Percentiles rank a stretch among this genome's conserved stretches.
These are phyloP conservation scores for Buddleja alternifolia DNA, from an alignment of 257 asterid species.

Conservation along the genomic window DNA sequence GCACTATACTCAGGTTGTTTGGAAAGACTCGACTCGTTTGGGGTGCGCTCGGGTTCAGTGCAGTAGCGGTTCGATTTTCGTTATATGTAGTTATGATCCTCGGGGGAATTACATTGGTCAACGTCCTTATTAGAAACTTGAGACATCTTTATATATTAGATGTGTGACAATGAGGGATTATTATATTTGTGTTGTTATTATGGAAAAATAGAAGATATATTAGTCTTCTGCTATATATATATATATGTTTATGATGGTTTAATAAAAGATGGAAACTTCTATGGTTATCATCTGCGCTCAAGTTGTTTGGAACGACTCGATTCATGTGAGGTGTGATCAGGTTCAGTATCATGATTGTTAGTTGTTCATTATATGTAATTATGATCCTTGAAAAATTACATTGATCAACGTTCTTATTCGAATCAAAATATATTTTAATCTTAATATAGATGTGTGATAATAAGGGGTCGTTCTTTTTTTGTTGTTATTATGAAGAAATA, in stretches of 20 bases:
- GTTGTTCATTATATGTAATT: too few relatives aligned
- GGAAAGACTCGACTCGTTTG: conserved; percentile 38
- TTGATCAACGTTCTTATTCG: too few relatives aligned
- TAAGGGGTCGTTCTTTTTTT: too few relatives aligned
- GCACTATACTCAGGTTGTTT: conserved; percentile 71
- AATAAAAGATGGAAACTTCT: background rate
- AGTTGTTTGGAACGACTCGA: too few relatives aligned
- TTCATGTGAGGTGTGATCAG: too few relatives aligned
- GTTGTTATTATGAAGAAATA: too few relatives aligned
- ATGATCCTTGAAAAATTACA: too few relatives aligned
- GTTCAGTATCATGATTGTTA: too few relatives aligned
- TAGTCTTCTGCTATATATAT: background rate
- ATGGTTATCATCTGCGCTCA: too few relatives aligned
- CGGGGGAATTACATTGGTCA: conserved; percentile 57
- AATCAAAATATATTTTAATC: too few relatives aligned
- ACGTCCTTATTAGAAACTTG: conserved; percentile 40
- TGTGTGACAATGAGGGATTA: background rate
- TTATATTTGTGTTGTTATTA: background rate
- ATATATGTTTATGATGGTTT: background rate
- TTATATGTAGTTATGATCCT: conserved; percentile 48
- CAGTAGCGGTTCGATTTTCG: conserved; percentile 37
- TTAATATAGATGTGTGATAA: too few relatives aligned
- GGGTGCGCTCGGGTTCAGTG: conserved; percentile 60
- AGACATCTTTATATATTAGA: background rate
- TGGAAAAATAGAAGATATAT: background rate